Base-by-base conservation (phyloP, 192 early-diverging fungal genomes). In the Backusella mclennaniae region DNA sequence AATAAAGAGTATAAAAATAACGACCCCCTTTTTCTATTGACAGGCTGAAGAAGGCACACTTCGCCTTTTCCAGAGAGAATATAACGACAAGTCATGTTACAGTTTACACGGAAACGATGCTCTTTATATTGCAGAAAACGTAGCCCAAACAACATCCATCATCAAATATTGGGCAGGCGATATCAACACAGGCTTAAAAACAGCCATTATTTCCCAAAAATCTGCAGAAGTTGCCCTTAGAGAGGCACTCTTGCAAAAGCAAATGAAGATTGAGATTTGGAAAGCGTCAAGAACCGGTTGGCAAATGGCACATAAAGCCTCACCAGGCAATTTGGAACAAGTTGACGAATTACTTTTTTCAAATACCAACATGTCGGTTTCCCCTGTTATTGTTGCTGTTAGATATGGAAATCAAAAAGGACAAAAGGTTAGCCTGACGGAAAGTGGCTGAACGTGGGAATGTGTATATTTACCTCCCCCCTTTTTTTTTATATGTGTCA, bases 131-230 rank as follows among this genome's bases (percentile, higher is more conserved):
- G 96, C 97, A 7, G 87, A 93, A 36, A 79, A 83, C 26, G 90
- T 99, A 9, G 98, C 95, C 89, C 96, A 97, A 71, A 98, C 97
- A 6, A 87, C 92, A 11, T 91, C 96, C 0, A 96, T 96, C 23
- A 87, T 99, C 82, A 98, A 97, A 79, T 92, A 95, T 76, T 89
- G 94, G 74, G 95, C 93, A 35, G 92, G 83, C 36, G 86, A 85
- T 79, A 78, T 84, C 5, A 44, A 82, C 1, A 86, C 78, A 1
- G 90, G 90, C n/a, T 82, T 97, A 0, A 87, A 95, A 0, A 94
- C 89, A 73, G 93, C 92, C 76, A 93, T 90, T 0, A 86, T 99
- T 72, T 95, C 95, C 31, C 89, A 87, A 44, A 87, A 91, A 19
- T 92, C 88, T n/a, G 86, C 92, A 6, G 93, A 92, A 66, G 84